These are phyloP conservation scores for Pestalotiopsis sp. DNA, from an alignment of 2,329 filamentous ascomycete genomes.

Conservation along the genomic window DNA sequence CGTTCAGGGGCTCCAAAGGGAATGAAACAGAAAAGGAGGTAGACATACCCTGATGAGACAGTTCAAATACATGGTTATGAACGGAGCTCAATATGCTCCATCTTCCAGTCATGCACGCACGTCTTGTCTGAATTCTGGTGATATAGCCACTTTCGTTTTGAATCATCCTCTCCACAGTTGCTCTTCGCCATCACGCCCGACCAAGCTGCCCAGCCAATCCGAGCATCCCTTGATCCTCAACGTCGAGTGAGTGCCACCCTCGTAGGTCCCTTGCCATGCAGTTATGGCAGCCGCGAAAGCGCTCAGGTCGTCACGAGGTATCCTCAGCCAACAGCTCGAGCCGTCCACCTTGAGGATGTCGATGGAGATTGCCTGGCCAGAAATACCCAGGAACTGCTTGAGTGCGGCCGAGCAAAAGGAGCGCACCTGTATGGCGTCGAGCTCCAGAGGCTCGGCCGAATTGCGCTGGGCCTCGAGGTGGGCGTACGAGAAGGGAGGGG, in stretches of 20 bases:
- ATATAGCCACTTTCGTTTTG: background rate
- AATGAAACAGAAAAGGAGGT: constrained; percentile 11
- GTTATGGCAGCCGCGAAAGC: constrained; percentile 66
- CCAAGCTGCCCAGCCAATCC: constrained; percentile 64
- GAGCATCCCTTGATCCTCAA: constrained; percentile 60
- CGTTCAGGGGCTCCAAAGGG: constrained; percentile 29
- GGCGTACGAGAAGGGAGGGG: constrained; percentile 57
- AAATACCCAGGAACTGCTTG: constrained; percentile 69
- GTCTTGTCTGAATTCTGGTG: background rate
- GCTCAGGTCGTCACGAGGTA: constrained; percentile 62
- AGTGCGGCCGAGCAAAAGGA: constrained; percentile 66
- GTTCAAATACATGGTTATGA: constrained; percentile 5
- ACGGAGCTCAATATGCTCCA: background rate
- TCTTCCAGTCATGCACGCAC: background rate
- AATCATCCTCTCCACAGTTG: constrained; percentile 51
- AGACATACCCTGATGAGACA: constrained; percentile 13
- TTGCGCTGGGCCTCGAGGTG: constrained; percentile 50
- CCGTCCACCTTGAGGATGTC: constrained; percentile 68
- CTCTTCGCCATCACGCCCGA: constrained; percentile 49
- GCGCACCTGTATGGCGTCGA: constrained; percentile 66
- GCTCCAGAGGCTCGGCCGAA: constrained; percentile 19
- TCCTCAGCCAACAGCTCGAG: constrained; percentile 62
- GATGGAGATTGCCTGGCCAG: constrained; percentile 66
- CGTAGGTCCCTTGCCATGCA: constrained; percentile 58
- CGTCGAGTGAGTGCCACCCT: constrained; percentile 45